These are phyloP conservation scores for Pythium utonaiense DNA, from an alignment of 352 stramenopile genomes.

Conservation along the genomic window DNA sequence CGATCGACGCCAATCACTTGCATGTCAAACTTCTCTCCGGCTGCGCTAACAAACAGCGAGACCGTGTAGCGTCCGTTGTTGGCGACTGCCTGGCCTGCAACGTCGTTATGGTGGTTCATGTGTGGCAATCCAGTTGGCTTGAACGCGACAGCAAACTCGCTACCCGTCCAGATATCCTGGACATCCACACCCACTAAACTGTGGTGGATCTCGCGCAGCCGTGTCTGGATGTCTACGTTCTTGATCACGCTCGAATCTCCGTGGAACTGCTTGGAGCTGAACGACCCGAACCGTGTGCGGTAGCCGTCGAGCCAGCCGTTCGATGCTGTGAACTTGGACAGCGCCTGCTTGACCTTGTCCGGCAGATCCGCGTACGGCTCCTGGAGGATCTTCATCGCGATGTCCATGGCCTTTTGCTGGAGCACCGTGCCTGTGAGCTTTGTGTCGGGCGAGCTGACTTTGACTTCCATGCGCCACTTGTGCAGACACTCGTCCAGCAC, in stretches of 20 bases:
- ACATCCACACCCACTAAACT: slow-evolving; percentile 54
- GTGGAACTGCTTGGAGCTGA: slow-evolving; percentile 69
- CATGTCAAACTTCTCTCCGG: slow-evolving; percentile 76
- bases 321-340: slow-evolving; percentile 74
- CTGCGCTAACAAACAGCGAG: slow-evolving; percentile 74
- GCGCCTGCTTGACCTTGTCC: slow-evolving; percentile 68
- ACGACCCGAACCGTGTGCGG: slow-evolving; percentile 75
- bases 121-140: slow-evolving; percentile 25
- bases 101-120: slow-evolving; percentile 8
- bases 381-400: slow-evolving; percentile 70
- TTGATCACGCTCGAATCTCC: slow-evolving; percentile 71
- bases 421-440: slow-evolving; percentile 79
- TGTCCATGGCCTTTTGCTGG: slow-evolving; percentile 82
- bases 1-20: slow-evolving; percentile 76
- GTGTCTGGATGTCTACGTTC: slow-evolving; percentile 81
- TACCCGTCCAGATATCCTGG: slow-evolving; percentile 76
- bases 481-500: slow-evolving; percentile 81
- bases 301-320: slow-evolving; percentile 88
- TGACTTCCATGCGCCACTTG: slow-evolving; percentile 87
- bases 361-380: slow-evolving; percentile 66
- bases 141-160: slow-evolving; percentile 71
- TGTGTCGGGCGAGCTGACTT: slow-evolving; percentile 70
- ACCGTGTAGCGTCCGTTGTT: slow-evolving; percentile 57
- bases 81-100: background rate
- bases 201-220: slow-evolving; percentile 78